Evolutionary conservation across 257 asterid species (phyloP).

Genomic region (Vinca minor): DNA sequence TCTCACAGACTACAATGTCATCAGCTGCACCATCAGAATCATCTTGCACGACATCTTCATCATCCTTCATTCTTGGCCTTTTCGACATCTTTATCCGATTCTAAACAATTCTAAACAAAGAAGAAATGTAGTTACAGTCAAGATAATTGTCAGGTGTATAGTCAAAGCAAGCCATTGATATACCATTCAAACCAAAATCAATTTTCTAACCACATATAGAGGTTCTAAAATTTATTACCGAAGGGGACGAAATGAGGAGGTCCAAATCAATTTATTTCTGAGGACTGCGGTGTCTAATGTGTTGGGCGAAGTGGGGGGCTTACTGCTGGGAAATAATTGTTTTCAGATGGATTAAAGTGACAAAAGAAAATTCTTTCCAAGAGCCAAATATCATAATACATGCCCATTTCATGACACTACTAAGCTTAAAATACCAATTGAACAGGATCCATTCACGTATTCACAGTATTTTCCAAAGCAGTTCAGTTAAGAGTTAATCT

Average conservation of each 20-base stretch:
- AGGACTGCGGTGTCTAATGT: background rate
- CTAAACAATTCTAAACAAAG: too few species aligned
- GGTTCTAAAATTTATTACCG: background rate
- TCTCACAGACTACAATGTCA: constrained; percentile 47
- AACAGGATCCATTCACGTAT: background rate
- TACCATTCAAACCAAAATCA: background rate
- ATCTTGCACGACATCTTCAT: constrained; percentile 34
- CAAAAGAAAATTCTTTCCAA: background rate
- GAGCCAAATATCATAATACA: background rate
- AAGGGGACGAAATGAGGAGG: background rate
- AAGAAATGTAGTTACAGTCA: background rate
- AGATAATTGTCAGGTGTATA: background rate
- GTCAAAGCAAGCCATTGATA: background rate
- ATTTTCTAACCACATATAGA: background rate
- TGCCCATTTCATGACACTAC: background rate
- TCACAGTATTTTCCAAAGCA: background rate
- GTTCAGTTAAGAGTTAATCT: background rate
- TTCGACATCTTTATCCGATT: constrained; percentile 44
- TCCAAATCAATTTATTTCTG: background rate
- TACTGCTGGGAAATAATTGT: background rate
- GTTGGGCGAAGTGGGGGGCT: too few species aligned
- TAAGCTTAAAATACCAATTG: background rate
- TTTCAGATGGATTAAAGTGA: background rate
- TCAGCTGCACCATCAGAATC: constrained; percentile 54
- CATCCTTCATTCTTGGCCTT: constrained; percentile 40